These are phyloP conservation scores for Pinus albicaulis DNA, from an alignment of 75 land plant genomes.

Conservation along the genomic window DNA sequence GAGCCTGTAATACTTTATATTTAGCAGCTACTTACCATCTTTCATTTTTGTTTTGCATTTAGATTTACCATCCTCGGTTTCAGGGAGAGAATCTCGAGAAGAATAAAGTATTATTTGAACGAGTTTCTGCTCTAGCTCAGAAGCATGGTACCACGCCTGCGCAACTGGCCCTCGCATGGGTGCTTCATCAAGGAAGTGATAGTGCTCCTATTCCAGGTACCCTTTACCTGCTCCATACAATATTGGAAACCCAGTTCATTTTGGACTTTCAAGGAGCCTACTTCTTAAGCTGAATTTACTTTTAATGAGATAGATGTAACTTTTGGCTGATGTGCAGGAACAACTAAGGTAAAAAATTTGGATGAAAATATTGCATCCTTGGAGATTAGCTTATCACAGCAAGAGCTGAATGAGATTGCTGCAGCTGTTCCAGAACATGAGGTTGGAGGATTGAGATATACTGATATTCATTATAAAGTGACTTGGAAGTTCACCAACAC, in stretches of 20 bases:
- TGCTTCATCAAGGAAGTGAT: slow-evolving; percentile 48
- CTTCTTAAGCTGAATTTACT: neutral
- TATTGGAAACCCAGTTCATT: no score
- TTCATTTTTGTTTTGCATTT: neutral
- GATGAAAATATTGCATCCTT: slow-evolving; percentile 41
- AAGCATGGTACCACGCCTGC: slow-evolving; percentile 41
- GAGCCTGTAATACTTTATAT: no score
- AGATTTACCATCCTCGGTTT: slow-evolving; percentile 43
- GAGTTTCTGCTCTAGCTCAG: slow-evolving; percentile 29
- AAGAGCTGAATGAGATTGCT: slow-evolving; percentile 37
- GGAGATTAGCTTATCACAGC: slow-evolving; percentile 27
- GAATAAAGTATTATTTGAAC: slow-evolving; percentile 47
- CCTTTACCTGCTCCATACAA: no score
- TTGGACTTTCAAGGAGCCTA: no score
- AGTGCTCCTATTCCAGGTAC: slow-evolving; percentile 47
- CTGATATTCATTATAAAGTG: neutral
- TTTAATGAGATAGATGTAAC: neutral
- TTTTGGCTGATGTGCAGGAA: slow-evolving; percentile 27
- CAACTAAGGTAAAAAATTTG: slow-evolving; percentile 51
- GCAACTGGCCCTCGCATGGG: slow-evolving; percentile 68
- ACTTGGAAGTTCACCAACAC: slow-evolving; percentile 36
- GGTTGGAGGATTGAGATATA: slow-evolving; percentile 26
- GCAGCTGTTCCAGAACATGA: slow-evolving; percentile 37
- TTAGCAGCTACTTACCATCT: neutral
- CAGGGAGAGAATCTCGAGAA: slow-evolving; percentile 49